Conservation (phyloP, 1,139 yeast species). For the Blastobotrys petasosporus region DNA sequence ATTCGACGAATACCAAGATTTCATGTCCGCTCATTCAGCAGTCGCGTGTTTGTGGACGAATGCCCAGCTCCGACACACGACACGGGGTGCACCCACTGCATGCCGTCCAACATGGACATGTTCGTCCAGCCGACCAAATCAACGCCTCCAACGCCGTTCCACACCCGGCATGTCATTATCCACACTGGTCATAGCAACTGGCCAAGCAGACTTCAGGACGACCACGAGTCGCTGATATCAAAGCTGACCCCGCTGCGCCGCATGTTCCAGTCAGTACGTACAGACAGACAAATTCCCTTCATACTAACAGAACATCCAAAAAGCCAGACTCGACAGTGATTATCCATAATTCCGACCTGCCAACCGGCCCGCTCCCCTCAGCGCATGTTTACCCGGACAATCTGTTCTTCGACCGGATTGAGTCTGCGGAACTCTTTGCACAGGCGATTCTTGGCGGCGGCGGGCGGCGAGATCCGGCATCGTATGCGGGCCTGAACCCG, state of each 20-base stretch:
- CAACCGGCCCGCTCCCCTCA: constrained; percentile 16
- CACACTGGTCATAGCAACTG: constrained; percentile 43
- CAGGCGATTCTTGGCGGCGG: constrained; percentile 34
- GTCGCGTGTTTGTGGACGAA: constrained; percentile 2
- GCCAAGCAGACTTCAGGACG: constrained; percentile 53
- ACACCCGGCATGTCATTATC: constrained; percentile 53
- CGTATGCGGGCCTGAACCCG: neutral
- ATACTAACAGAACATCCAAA: no score
- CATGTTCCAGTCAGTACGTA: neutral
- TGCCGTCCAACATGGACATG: constrained; percentile 32
- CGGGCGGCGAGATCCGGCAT: neutral
- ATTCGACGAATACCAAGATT: neutral
- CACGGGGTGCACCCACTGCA: constrained; percentile 60
- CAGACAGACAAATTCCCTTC: no score
- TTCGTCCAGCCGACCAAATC: constrained; percentile 17
- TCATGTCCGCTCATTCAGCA: no score
- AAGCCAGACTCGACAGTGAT: constrained; percentile 48
- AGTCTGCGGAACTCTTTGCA: constrained; percentile 40
- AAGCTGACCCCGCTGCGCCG: constrained; percentile 9
- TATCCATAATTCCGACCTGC: constrained; percentile 41
- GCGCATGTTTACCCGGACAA: constrained; percentile 53
- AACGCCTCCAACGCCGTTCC: constrained; percentile 40
- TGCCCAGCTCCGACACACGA: constrained; percentile 52
- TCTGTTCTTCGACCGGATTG: constrained; percentile 36
- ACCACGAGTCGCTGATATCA: constrained; percentile 39